Evolutionary conservation across 257 asterid species (phyloP).

Genomic region (Handroanthus guayacan): DNA sequence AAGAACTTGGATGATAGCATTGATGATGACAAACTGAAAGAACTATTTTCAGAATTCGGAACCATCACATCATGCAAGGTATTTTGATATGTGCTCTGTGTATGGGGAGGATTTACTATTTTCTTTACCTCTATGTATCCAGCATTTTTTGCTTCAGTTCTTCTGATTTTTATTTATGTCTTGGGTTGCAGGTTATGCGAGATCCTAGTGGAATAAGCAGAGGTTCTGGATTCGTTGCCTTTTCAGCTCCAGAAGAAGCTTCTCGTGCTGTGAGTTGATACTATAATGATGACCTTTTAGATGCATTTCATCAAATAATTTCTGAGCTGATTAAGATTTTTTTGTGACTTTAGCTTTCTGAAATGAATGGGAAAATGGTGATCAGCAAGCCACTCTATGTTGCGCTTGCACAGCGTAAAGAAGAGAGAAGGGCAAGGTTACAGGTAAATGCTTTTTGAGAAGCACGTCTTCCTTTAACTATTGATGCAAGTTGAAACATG

Average conservation of each 20-base stretch:
- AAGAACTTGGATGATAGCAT: conserved; percentile 72
- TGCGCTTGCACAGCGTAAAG: conserved; percentile 75
- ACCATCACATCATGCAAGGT: conserved; percentile 74
- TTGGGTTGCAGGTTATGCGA: conserved; percentile 50
- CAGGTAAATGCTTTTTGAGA: conserved; percentile 50
- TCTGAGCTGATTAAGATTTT: conserved; percentile 14
- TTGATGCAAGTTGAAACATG: not conserved
- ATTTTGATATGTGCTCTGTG: not conserved
- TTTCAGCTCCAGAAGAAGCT: conserved; percentile 58
- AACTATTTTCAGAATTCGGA: conserved; percentile 62
- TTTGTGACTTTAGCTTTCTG: conserved; percentile 49
- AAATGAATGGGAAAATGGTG: conserved; percentile 64
- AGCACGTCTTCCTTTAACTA: not conserved
- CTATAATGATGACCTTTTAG: not conserved
- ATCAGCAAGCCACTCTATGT: conserved; percentile 69
- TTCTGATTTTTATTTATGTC: not conserved
- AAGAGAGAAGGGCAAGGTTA: conserved; percentile 67
- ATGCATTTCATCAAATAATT: not conserved
- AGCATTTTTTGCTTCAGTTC: not conserved
- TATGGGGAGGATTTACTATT: not conserved
- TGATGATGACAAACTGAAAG: conserved; percentile 70
- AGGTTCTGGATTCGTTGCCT: conserved; percentile 67
- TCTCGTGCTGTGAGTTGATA: conserved; percentile 57
- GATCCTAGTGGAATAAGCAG: conserved; percentile 59
- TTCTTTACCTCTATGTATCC: not conserved